These are phyloP conservation scores for Thuidium tamariscinum DNA, from an alignment of 225 moss, liverwort and hornwort genomes.

Conservation along the genomic window DNA sequence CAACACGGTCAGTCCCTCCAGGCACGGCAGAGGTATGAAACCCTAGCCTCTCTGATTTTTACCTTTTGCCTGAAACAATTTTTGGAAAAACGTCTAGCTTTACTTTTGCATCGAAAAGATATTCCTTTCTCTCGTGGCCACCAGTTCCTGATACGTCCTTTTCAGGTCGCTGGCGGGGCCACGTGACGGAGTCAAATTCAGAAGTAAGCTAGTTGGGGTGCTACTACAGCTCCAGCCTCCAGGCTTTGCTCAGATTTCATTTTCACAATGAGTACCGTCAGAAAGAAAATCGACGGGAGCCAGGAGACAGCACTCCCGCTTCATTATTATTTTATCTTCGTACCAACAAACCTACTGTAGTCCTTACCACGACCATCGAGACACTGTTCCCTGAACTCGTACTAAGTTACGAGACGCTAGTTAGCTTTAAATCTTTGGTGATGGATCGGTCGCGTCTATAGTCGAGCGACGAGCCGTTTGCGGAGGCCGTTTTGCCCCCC, in stretches of 20 bases:
- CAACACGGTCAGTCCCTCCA: neutral
- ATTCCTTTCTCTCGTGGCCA: neutral
- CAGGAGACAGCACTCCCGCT: neutral
- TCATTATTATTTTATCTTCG: neutral
- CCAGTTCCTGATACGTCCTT: neutral
- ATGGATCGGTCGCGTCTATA: too few relatives aligned
- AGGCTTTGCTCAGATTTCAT: neutral
- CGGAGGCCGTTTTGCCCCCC: too few relatives aligned
- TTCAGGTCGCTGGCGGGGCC: too few relatives aligned
- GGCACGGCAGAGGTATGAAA: neutral
- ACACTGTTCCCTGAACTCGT: neutral
- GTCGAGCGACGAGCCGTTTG: too few relatives aligned
- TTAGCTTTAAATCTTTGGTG: neutral
- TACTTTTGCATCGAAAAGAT: neutral
- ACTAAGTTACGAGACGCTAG: neutral
- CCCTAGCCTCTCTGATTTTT: too few relatives aligned
- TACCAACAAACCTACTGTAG: too few relatives aligned
- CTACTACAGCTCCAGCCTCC: neutral
- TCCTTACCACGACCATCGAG: too few relatives aligned
- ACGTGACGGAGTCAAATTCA: neutral
- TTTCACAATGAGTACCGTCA: neutral
- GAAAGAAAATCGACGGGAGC: neutral
- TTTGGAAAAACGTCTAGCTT: neutral
- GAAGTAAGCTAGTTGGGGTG: neutral
- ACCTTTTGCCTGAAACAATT: neutral